A percentile compares a stretch with the other conserved stretches of the same genome.
Conservation (phyloP, 2,329 filamentous ascomycete species). For the Hymenoscyphus albidus region DNA sequence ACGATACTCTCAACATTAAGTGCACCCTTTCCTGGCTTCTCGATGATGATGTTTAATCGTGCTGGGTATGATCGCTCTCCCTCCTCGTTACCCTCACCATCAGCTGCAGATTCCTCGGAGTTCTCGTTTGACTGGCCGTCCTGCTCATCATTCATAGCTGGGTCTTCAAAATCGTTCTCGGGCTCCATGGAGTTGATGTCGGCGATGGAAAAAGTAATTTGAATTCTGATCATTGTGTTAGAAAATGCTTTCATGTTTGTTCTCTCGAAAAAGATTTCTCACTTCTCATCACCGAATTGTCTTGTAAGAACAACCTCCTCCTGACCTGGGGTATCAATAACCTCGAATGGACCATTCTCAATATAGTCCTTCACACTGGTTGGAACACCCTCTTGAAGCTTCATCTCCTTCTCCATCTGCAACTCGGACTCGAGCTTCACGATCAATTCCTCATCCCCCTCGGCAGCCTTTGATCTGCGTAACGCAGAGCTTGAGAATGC, state of each 20-base stretch:
- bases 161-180: slow-evolving; percentile 54
- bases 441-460: slow-evolving; percentile 74
- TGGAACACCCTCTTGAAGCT: slow-evolving; percentile 66
- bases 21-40: slow-evolving; percentile 81
- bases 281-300: slow-evolving; percentile 85
- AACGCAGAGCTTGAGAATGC: slow-evolving; percentile 40
- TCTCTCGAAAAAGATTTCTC: slow-evolving; percentile 39
- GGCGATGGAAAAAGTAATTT: slow-evolving; percentile 78
- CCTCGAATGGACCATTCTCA: slow-evolving; percentile 77
- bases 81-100: slow-evolving; percentile 47
- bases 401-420: slow-evolving; percentile 75
- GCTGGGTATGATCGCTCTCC: slow-evolving; percentile 66
- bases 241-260: not conserved
- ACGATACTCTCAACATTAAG: slow-evolving; percentile 83
- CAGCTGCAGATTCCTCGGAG: slow-evolving; percentile 45
- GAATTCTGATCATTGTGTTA: slow-evolving; percentile 52
- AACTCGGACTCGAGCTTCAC: slow-evolving; percentile 84
- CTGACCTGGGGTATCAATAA: slow-evolving; percentile 76
- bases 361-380: slow-evolving; percentile 83
- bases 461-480: slow-evolving; percentile 38
- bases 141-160: slow-evolving; percentile 51
- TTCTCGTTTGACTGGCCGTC: slow-evolving; percentile 51
- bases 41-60: slow-evolving; percentile 79
- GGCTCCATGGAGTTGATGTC: slow-evolving; percentile 69
- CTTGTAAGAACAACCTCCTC: slow-evolving; percentile 85